Base-by-base conservation (phyloP, 1,284 basidiomycete species). In the Leccinum subrobustum region DNA sequence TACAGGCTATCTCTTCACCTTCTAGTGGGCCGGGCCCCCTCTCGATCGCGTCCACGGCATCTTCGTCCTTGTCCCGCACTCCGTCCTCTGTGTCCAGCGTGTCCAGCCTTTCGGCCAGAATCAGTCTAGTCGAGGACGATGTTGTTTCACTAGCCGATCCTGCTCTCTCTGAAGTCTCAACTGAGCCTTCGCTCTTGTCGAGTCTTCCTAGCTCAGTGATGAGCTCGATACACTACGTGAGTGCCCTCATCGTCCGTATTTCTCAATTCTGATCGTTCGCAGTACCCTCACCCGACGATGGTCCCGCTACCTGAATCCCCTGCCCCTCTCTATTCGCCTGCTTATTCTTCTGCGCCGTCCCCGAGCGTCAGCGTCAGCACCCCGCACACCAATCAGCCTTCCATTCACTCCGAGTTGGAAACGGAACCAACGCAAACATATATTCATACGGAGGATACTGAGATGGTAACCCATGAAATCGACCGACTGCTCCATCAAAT, bases 401-500 rank as follows among this genome's bases (percentile, higher is more conserved):
- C 89, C 0, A 82, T 85, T 25, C 79, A 78, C 57, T 81, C 83
- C 1, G 78, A 74, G 53, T 66, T 88, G n/a, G 76, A 80, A 52
- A 89, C 87, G 0, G 72, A 83, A 20, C 74, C 77, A 29, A 65
- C 71, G 39, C 61, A 58, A 37, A 53, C 64, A 23, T 16, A 48
- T 48, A 48, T 23, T 12, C 47, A 48, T 48, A 48, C 47, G 69
- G 70, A 64, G 77, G 67, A 44, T 20, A 68, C 71, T 1, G 80
- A 73, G 71, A 83, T 79, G 60, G 70, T 88, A 54, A 82, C 81
- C 5, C 79, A 83, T 18, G 89, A 92, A 65, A 79, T 93, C 29
- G 85, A 87, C 64, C 78, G 82, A 7, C 72, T 93, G 11, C 79
- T 87, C 23, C 82, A 88, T 11, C 83, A 87, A 61, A 72, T 93